Evolutionary conservation across 164 flowering plant genomes (phyloP), one percentile per base, ranked within the genome.

Genomic region (Annona cherimola): DNA sequence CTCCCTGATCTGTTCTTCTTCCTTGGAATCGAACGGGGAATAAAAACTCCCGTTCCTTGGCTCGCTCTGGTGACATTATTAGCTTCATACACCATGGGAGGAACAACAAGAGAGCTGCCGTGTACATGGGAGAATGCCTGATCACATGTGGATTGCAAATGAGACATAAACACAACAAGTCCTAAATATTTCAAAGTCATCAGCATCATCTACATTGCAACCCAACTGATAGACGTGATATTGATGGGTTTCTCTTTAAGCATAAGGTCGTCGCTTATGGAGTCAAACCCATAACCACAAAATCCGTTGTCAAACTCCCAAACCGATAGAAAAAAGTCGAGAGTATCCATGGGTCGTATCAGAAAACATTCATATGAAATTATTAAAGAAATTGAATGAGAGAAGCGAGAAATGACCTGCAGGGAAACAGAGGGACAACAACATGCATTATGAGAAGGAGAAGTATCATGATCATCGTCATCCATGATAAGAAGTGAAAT

Each of bases 11-110:
- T 86, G 73, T 77, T 85, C 69, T 81, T 89, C 78, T 91, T 89
- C 80, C 88, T 82, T 0, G 88, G 86, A 61, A 78, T 81, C 0
- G 87, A 85, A 69, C 74, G 83, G 12, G 98, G 98, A 63, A 93
- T 93, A 76, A 93, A 93, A 44, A 93, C 98, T 35, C 98, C 98
- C 0, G 98, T 93, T 45, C 98, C 98, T 77, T 87, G 88, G 85
- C 87, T 84, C 63, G 85, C 89, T 66, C 87, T 75, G 75, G 35
- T 26, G 35, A 72, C 73, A 78, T 79, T 78, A 26, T 7, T 77
- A 63, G 84, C 90, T 45, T 89, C 83, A 40, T 83, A 77, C 44
- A 42, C 67, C 41, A 40, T 4, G 4, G 41, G 2, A 5, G 26
- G n/a, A 43, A 59, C 1, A 45, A 16, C 43, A 64, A 69, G 42